phyloP scores from a whole-genome alignment of 2,329 filamentous ascomycete genomes.

The Penicillium sp. region DNA sequence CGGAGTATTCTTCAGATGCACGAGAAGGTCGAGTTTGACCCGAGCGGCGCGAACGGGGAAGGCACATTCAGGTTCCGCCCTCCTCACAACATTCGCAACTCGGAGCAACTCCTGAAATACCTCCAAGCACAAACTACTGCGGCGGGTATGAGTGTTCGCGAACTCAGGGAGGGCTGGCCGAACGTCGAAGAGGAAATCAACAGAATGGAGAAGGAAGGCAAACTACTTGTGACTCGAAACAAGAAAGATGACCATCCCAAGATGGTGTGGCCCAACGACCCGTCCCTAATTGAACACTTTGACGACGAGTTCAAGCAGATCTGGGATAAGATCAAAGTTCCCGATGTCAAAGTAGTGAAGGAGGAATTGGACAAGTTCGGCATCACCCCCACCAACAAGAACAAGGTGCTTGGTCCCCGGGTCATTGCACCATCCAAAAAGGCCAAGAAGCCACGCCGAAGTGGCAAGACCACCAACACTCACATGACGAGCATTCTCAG shows the following conservation, averaged over 20 bases:
- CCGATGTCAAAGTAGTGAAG: slow-evolving; percentile 65
- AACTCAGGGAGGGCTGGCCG: slow-evolving; percentile 92
- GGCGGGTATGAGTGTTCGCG: slow-evolving; percentile 71
- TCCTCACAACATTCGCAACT: slow-evolving; percentile 70
- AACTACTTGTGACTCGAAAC: slow-evolving; percentile 74
- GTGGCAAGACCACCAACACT: slow-evolving; percentile 74
- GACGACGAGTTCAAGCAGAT: slow-evolving; percentile 74
- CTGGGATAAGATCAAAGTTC: slow-evolving; percentile 74
- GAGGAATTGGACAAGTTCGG: slow-evolving; percentile 67
- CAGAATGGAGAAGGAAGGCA: slow-evolving; percentile 65
- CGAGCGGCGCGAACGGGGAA: slow-evolving; percentile 54
- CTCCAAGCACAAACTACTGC: slow-evolving; percentile 75
- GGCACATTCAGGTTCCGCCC: slow-evolving; percentile 78
- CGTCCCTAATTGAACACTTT: slow-evolving; percentile 63
- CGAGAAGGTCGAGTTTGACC: slow-evolving; percentile 53
- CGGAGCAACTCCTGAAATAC: slow-evolving; percentile 67
- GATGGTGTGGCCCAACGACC: slow-evolving; percentile 82
- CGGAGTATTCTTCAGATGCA: slow-evolving; percentile 59
- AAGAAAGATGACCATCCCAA: slow-evolving; percentile 84
- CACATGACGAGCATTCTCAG: slow-evolving; percentile 78
- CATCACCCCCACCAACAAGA: slow-evolving; percentile 75
- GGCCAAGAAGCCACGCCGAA: slow-evolving; percentile 63
- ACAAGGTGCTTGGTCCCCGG: slow-evolving; percentile 55
- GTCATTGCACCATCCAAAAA: slow-evolving; percentile 56
- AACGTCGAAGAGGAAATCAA: slow-evolving; percentile 71